These are phyloP conservation scores for Ilex aquifolium DNA, from an alignment of 257 asterid species.

Conservation along the genomic window DNA sequence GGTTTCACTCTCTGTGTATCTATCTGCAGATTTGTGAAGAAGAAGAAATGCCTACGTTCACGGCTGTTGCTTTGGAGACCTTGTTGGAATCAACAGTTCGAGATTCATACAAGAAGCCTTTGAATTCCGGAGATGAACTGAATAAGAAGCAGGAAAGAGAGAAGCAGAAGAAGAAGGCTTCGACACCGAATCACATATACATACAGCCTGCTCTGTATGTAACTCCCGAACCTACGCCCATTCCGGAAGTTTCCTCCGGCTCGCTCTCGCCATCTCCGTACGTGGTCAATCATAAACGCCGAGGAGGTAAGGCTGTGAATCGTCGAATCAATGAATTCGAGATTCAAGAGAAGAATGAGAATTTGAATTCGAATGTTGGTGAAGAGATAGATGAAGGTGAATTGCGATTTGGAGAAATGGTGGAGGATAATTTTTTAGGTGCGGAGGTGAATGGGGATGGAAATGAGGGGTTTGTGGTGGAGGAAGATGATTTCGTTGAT, in stretches of 20 bases:
- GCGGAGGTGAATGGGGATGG: conserved; percentile 13
- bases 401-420: conserved; percentile 7
- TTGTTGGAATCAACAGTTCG: conserved; percentile 49
- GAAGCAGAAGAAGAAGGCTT: conserved; percentile 1
- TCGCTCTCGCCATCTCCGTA: conserved; percentile 69
- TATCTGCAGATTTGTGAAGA: too few relatives aligned
- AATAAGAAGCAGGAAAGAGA: background rate
- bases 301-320: conserved; percentile 28
- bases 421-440: conserved; percentile 16
- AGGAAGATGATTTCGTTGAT: conserved; percentile 36
- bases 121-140: background rate
- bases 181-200: conserved; percentile 47
- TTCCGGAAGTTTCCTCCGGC: conserved; percentile 37
- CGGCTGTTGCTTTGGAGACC: conserved; percentile 44
- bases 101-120: conserved; percentile 30
- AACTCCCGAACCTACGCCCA: conserved; percentile 75
- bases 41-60: conserved; percentile 47
- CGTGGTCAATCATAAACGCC: conserved; percentile 71
- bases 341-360: conserved; percentile 4
- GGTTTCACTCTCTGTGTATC: background rate
- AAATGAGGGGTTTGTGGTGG: conserved; percentile 20
- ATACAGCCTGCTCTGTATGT: conserved; percentile 67
- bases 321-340: conserved; percentile 18
- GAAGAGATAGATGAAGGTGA: too few relatives aligned
- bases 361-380: background rate